A percentile compares a stretch with the other conserved stretches of the same genome.
Evolutionary conservation across 2,329 filamentous ascomycete genomes (phyloP).

Genomic region (Neocatenulostroma microsporum): DNA sequence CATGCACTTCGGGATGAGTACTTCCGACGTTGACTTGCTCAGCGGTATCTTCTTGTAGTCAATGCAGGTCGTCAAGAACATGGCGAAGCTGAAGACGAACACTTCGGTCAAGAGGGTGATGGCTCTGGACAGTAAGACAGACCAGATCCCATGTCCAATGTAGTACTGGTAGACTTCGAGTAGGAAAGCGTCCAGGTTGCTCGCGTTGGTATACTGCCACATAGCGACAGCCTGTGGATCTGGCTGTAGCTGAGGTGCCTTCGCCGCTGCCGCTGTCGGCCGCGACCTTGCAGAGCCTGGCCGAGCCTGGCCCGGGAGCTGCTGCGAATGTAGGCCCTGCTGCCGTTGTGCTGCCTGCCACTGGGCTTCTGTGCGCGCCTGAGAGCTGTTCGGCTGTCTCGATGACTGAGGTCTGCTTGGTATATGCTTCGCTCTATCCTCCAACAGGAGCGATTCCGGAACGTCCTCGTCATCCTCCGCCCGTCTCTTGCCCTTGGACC

Average conservation of each 20-base stretch:
- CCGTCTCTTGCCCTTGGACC: constrained; percentile 20
- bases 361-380: constrained; percentile 33
- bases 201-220: constrained; percentile 89
- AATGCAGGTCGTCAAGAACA: constrained; percentile 77
- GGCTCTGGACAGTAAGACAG: constrained; percentile 64
- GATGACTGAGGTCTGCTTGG: constrained; percentile 8
- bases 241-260: constrained; percentile 33
- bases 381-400: constrained; percentile 8
- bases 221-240: constrained; percentile 69
- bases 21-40: constrained; percentile 53
- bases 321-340: constrained; percentile 34
- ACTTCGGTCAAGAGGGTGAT: constrained; percentile 71
- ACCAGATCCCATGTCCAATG: constrained; percentile 73
- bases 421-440: constrained; percentile 36
- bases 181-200: constrained; percentile 82
- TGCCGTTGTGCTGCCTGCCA: constrained; percentile 45
- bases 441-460: constrained; percentile 54
- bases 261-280: not conserved
- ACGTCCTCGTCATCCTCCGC: constrained; percentile 54
- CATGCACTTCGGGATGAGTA: constrained; percentile 68
- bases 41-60: constrained; percentile 67
- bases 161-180: constrained; percentile 82
- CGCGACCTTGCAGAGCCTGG: constrained; percentile 8
- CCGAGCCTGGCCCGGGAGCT: constrained; percentile 7
- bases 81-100: constrained; percentile 75